A percentile compares a stretch with the other conserved stretches of the same genome.
Evolutionary conservation across 495 filamentous ascomycete genomes (phyloP).

Genomic region (Chaetomium cochliodes): DNA sequence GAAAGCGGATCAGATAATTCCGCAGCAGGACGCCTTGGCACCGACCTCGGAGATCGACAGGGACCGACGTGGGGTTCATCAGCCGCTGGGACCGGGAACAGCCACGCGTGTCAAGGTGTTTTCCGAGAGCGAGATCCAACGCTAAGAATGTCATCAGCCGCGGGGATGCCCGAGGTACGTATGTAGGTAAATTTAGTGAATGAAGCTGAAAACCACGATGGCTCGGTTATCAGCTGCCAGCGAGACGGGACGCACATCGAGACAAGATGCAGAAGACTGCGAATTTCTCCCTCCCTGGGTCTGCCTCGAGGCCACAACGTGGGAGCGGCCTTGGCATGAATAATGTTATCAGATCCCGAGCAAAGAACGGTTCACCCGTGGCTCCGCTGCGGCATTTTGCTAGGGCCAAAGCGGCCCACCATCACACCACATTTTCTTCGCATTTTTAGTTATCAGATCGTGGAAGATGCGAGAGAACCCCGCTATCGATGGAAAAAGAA

Average conservation of each 20-base stretch:
- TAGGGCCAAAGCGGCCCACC: slow-evolving; percentile 13
- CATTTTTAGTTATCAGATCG: slow-evolving; percentile 39
- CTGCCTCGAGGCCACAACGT: background rate
- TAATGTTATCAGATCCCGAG: slow-evolving; percentile 48
- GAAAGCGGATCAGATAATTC: slow-evolving; percentile 45
- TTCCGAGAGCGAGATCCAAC: background rate
- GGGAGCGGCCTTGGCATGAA: slow-evolving; percentile 30
- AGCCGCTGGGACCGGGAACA: background rate
- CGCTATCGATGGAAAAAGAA: slow-evolving; percentile 16
- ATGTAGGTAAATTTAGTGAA: too few species aligned
- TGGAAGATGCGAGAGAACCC: slow-evolving; percentile 15
- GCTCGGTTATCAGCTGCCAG: too few species aligned
- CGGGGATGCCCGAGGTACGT: too few species aligned
- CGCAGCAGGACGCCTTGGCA: slow-evolving; percentile 27
- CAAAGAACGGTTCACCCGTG: slow-evolving; percentile 2
- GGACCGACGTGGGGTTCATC: background rate
- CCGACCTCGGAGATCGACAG: slow-evolving; percentile 32
- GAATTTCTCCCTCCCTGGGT: too few species aligned
- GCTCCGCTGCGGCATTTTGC: slow-evolving; percentile 34
- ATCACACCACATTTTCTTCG: slow-evolving; percentile 18
- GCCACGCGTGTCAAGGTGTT: background rate
- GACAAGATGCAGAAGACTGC: too few species aligned
- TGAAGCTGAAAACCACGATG: too few species aligned
- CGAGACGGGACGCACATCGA: too few species aligned
- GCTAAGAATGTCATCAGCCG: too few species aligned